phyloP scores from a whole-genome alignment of 495 filamentous ascomycete genomes.

The Penicillium bialowiezense region DNA sequence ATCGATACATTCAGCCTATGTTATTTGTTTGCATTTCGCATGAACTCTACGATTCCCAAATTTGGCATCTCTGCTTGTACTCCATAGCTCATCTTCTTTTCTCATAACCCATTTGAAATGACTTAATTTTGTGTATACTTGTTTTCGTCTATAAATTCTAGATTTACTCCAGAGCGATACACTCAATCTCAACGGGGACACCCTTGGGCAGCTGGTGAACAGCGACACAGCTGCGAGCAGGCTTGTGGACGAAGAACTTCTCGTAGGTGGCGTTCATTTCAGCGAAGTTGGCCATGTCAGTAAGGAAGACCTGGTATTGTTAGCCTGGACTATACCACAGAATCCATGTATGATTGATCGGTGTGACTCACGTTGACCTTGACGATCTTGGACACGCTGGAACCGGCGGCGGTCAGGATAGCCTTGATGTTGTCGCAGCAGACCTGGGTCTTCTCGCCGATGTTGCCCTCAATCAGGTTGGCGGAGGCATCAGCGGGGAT shows the following conservation, averaged over 20 bases:
- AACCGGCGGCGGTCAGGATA: constrained; percentile 74
- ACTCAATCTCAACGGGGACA: constrained; percentile 91
- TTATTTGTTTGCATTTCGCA: constrained; percentile 1
- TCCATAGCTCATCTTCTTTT: background rate
- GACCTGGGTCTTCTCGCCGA: constrained; percentile 69
- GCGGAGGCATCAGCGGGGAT: constrained; percentile 78
- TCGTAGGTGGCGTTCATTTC: constrained; percentile 88
- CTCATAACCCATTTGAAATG: constrained; percentile 1
- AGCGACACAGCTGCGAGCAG: constrained; percentile 89
- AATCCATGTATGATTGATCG: no score
- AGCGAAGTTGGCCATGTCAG: constrained; percentile 80
- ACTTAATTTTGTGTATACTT: constrained; percentile 1
- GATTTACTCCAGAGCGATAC: constrained; percentile 58
- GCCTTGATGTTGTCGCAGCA: constrained; percentile 78
- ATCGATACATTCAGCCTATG: background rate
- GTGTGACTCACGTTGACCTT: constrained; percentile 57
- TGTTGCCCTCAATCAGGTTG: constrained; percentile 70
- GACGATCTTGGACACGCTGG: constrained; percentile 69
- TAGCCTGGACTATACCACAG: background rate
- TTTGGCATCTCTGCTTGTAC: constrained; percentile 6
- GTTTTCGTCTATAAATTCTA: background rate
- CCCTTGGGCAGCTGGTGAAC: constrained; percentile 87
- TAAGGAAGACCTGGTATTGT: constrained; percentile 63
- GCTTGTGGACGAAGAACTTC: constrained; percentile 84
- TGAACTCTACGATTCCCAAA: constrained; percentile 17